Evolutionary conservation across 441 rosid genomes (phyloP).

Genomic region (Geranium incanum): DNA sequence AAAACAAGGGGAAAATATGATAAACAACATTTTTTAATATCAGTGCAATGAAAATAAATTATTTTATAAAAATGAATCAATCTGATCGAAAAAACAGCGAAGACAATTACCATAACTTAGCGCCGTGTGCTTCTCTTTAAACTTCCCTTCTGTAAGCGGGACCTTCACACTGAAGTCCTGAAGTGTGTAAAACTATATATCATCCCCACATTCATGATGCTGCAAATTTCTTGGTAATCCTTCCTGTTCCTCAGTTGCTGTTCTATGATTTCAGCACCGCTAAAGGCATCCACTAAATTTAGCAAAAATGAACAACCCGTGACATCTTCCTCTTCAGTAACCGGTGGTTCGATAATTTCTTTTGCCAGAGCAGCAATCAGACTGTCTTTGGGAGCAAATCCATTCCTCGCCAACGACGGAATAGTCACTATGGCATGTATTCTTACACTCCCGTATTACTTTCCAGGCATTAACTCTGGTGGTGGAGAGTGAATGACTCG

Average conservation of each 20-base stretch:
- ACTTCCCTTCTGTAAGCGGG: conserved; percentile 67
- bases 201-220: conserved; percentile 93
- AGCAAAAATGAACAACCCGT: conserved; percentile 77
- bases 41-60: conserved; percentile 4
- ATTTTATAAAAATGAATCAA: conserved; percentile 11
- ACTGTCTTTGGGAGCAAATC: conserved; percentile 81
- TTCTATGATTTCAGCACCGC: conserved; percentile 88
- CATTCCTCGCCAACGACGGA: conserved; percentile 76
- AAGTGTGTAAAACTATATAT: conserved; percentile 71
- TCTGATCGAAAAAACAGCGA: conserved; percentile 13
- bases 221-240: conserved; percentile 74
- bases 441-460: conserved; percentile 54
- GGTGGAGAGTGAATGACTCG: conserved; percentile 27
- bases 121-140: conserved; percentile 59
- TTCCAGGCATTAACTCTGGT: conserved; percentile 39
- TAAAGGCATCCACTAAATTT: conserved; percentile 85
- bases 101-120: conserved; percentile 54
- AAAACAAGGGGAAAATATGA: conserved; percentile 9
- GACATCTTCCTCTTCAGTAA: conserved; percentile 73
- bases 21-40: background rate
- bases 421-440: conserved; percentile 58
- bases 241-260: conserved; percentile 74
- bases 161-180: conserved; percentile 72
- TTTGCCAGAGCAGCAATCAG: conserved; percentile 70
- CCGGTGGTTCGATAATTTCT: conserved; percentile 79